Base-by-base conservation (phyloP, 805 yeast genomes). In the Candida xiaguanensis region DNA sequence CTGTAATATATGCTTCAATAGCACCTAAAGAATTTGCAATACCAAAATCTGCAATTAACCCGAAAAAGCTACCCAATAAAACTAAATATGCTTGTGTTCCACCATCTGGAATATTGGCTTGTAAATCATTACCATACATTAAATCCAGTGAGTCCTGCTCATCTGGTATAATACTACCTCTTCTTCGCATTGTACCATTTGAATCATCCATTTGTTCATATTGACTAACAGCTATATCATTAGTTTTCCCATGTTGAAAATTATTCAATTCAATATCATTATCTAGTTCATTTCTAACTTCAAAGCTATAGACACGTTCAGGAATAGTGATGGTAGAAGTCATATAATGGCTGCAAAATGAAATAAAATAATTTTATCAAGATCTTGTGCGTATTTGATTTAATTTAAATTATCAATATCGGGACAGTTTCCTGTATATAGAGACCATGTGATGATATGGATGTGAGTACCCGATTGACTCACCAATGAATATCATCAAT, bases 51-150 rank as follows among this genome's bases (percentile, higher is more conserved):
- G 58, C 56, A 11, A 55, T 53, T 15, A 60, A 38, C 4, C 65
- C 63, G 25, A 55, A 39, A 33, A 58, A 59, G 12, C 58, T 51
- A 9, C 64, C 66, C 2, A 47, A 24, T 15, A 61, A 41, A 11
- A 53, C 55, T 17, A 51, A 20, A 36, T 56, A 51, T 1, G 63
- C 65, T 31, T 39, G 31, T 28, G 33, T 28, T 2, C 66, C 64
- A 11, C 65, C 65, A 37, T 61, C 66, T 1, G 66, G 65, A 33
- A 59, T 57, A 22, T 30, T 13, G 8, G 59, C 53, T 30, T 58
- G 46, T 13, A 45, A 33, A 31, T 52, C 57, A 5, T 48, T 41
- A 1, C 46, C 46, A 38, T 48, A 53, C 58, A 53, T 52, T 14
- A 47, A 36, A 11, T 30, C 46, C n/a, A 27, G 18, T 8, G 38